Base-by-base conservation (phyloP, 257 asterid species). In the Fraxinus pennsylvanica region DNA sequence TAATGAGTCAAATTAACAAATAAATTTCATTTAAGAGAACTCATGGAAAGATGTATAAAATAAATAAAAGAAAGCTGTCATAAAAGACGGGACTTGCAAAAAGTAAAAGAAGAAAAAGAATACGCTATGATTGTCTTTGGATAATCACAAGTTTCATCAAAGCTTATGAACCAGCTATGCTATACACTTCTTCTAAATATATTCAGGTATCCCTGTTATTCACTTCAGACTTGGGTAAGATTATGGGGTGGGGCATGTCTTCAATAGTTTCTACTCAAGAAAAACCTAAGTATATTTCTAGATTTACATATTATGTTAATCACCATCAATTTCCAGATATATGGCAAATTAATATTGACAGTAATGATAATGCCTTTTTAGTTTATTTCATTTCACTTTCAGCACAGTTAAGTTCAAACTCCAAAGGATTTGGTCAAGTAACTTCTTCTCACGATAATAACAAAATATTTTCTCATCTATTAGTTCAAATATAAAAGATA, bases 401-500 rank as follows among this genome's bases (percentile, higher is more conserved):
- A 47, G 59, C n/a, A 5, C n/a, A 47, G 5, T 47, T 47, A 47
- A 15, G 59, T 15, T n/a, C n/a, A 13, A 47, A 47, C 21, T 47
- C 59, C 27, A 57, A 57, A 57, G 66, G 29, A 57, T 19, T 21
- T 57, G 66, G 27, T 6, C 27, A 21, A n/a, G 27, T 8, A 57
- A 57, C 27, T 57, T n/a, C 29, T 57, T 57, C 29, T 19, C 27
- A 1, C 1, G 29, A 7, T 1, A 22, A 59, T 59, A 59, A 8
- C 29, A 59, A 59, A 59, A 6, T 59, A 22, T 21, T 57, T 17
- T 50, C 25, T 19, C 63, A 57, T 52, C 9, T 19, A 52, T 52
- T 15, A 15, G 61, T 52, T 52, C 63, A 52, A 52, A 39, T 72
- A 65, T 41, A 38, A 25, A 71, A 71, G 66, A 61, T 25, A 71